These are phyloP conservation scores for Rhizophora apiculata DNA, from an alignment of 345 rosid genomes.

Conservation along the genomic window DNA sequence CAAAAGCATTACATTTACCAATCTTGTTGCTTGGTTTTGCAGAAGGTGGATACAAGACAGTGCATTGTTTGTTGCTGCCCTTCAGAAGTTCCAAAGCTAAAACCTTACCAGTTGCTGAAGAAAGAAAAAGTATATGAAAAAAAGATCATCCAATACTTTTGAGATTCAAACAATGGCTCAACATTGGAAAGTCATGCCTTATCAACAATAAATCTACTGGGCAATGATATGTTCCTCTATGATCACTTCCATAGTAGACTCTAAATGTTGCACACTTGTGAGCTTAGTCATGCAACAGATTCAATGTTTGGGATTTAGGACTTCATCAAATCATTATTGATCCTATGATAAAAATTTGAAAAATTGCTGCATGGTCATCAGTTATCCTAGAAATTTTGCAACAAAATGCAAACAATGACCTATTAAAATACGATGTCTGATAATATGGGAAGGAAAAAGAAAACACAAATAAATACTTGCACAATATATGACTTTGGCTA, in stretches of 20 bases:
- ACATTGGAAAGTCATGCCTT: too few relatives aligned
- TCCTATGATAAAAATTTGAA: neutral
- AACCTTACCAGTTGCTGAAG: constrained; percentile 82
- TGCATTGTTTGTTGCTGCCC: constrained; percentile 50
- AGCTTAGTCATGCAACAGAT: neutral
- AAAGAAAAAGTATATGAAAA: neutral
- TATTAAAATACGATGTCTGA: too few relatives aligned
- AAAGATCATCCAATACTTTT: neutral
- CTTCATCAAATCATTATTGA: too few relatives aligned
- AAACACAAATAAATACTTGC: neutral
- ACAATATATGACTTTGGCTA: neutral
- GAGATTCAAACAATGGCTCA: neutral
- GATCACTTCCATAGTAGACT: neutral
- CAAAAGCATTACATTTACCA: constrained; percentile 42
- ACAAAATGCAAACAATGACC: neutral
- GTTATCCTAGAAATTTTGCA: neutral
- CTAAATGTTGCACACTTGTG: neutral
- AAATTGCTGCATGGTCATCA: neutral
- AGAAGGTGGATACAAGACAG: constrained; percentile 93
- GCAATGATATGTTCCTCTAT: too few relatives aligned
- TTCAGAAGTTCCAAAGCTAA: constrained; percentile 89
- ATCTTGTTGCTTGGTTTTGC: constrained; percentile 82
- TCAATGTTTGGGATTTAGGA: too few relatives aligned
- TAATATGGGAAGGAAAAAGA: neutral
- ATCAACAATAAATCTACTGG: too few relatives aligned